These are phyloP conservation scores for Pythium myriotylum DNA, from an alignment of 352 stramenopile genomes.

Conservation along the genomic window DNA sequence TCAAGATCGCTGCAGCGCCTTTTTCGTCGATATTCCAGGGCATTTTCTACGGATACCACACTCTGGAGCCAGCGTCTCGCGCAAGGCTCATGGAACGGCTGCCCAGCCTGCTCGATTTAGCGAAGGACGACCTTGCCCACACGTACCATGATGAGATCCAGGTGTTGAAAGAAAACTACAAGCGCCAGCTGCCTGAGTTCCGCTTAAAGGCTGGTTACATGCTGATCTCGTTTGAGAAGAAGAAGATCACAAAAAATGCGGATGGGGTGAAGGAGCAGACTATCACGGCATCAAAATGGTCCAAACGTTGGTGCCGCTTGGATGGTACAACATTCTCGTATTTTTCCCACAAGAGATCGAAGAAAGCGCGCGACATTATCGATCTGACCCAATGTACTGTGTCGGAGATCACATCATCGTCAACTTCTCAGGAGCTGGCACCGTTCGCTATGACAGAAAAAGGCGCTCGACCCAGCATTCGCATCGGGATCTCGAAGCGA, in stretches of 20 bases:
- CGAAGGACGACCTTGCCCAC: slow-evolving; percentile 77
- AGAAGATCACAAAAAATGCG: slow-evolving; percentile 50
- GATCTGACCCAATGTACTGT: slow-evolving; percentile 74
- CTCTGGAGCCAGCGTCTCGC: slow-evolving; percentile 53
- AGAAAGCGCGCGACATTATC: slow-evolving; percentile 71
- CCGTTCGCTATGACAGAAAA: slow-evolving; percentile 61
- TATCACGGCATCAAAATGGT: slow-evolving; percentile 69
- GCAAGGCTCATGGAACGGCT: slow-evolving; percentile 71
- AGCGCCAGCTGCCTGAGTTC: slow-evolving; percentile 75
- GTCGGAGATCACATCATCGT: slow-evolving; percentile 58
- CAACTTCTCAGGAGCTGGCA: slow-evolving; percentile 44
- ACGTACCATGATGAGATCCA: slow-evolving; percentile 87
- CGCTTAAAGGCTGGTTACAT: slow-evolving; percentile 83
- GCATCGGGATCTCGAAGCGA: slow-evolving; percentile 67
- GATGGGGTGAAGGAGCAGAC: slow-evolving; percentile 60
- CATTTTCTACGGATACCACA: slow-evolving; percentile 78
- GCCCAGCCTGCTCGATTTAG: slow-evolving; percentile 66
- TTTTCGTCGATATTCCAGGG: slow-evolving; percentile 69
- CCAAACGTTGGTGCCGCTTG: slow-evolving; percentile 83
- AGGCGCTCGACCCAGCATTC: slow-evolving; percentile 50
- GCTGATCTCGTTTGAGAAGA: slow-evolving; percentile 75
- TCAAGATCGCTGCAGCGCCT: slow-evolving; percentile 42
- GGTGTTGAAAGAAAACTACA: slow-evolving; percentile 83
- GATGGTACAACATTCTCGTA: slow-evolving; percentile 80
- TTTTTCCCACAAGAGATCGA: slow-evolving; percentile 79